A percentile compares a stretch with the other conserved stretches of the same genome.
Evolutionary conservation across 116 monocot species (phyloP).

Genomic region (Trichopus zeylanicus): DNA sequence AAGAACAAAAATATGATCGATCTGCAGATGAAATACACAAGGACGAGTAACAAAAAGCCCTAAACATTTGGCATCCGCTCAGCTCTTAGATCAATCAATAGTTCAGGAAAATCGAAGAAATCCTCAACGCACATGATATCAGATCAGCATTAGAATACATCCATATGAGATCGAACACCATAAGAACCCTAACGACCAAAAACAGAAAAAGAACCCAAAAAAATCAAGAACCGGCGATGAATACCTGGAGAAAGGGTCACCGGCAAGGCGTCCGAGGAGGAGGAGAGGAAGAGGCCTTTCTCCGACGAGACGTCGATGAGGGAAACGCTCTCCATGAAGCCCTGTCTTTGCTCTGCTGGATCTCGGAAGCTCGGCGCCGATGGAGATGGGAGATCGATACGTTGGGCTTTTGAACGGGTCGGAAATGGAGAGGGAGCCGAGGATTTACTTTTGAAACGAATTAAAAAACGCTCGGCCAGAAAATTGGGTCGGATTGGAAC

Average conservation of each 20-base stretch:
- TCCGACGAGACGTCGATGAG: conserved; percentile 39
- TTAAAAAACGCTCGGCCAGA: too few species aligned
- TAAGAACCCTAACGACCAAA: background rate
- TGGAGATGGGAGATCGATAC: background rate
- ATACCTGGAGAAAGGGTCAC: background rate
- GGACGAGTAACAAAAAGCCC: too few species aligned
- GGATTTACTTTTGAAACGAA: too few species aligned
- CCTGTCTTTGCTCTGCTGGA: background rate
- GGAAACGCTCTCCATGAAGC: conserved; percentile 31
- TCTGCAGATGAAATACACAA: too few species aligned
- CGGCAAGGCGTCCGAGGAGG: conserved; percentile 3
- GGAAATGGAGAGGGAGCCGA: too few species aligned
- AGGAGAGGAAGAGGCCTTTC: conserved; percentile 33
- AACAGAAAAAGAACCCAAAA: background rate
- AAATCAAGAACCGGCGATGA: background rate
- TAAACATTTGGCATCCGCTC: too few species aligned
- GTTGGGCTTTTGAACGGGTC: background rate
- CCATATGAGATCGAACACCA: background rate
- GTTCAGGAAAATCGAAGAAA: too few species aligned
- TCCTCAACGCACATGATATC: too few species aligned
- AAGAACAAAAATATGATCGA: too few species aligned
- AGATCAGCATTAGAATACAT: background rate
- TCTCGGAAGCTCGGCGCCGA: background rate
- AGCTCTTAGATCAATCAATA: too few species aligned
- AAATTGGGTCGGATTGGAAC: too few species aligned